Percentiles rank a stretch among this genome's conserved stretches.
Evolutionary conservation across 768 basidiomycete species (phyloP).

Genomic region (Trametes cingulata): DNA sequence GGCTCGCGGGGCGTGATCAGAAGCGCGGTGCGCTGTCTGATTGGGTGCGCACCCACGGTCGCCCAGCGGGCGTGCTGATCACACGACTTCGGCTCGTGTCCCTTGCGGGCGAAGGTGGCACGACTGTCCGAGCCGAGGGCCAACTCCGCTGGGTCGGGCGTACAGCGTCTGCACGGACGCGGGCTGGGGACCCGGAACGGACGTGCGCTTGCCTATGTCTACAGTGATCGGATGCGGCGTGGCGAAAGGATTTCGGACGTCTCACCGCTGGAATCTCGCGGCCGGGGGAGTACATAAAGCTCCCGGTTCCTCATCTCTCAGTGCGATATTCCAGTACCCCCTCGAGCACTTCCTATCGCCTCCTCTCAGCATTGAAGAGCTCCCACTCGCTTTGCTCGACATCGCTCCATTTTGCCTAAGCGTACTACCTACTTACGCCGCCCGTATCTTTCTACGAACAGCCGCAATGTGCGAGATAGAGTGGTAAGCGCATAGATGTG

Average conservation of each 20-base stretch:
- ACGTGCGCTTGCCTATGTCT: constrained; percentile 4
- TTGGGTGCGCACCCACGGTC: constrained; percentile 13
- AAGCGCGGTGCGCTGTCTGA: constrained; percentile 12
- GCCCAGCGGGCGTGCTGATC: constrained; percentile 10
- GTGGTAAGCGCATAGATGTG: constrained; percentile 24
- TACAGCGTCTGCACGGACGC: constrained; percentile 2
- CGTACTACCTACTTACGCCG: no score
- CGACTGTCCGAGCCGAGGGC: neutral
- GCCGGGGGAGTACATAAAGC: constrained; percentile 12
- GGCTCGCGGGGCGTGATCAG: constrained; percentile 11
- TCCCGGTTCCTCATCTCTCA: neutral
- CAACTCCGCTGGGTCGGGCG: constrained; percentile 3
- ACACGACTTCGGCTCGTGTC: constrained; percentile 21
- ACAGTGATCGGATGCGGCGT: constrained; percentile 5
- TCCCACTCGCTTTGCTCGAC: no score
- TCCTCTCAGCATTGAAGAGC: neutral
- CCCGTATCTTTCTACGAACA: neutral
- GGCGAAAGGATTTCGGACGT: constrained; percentile 1
- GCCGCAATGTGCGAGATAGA: constrained; percentile 31
- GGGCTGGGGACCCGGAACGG: constrained; percentile 14
- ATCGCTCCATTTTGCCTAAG: no score
- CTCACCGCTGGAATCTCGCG: constrained; percentile 6
- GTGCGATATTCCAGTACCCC: neutral
- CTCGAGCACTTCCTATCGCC: neutral
- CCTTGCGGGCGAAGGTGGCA: neutral